These are phyloP conservation scores for Ciborinia camelliae DNA, from an alignment of 2,329 filamentous ascomycete species.

Conservation along the genomic window DNA sequence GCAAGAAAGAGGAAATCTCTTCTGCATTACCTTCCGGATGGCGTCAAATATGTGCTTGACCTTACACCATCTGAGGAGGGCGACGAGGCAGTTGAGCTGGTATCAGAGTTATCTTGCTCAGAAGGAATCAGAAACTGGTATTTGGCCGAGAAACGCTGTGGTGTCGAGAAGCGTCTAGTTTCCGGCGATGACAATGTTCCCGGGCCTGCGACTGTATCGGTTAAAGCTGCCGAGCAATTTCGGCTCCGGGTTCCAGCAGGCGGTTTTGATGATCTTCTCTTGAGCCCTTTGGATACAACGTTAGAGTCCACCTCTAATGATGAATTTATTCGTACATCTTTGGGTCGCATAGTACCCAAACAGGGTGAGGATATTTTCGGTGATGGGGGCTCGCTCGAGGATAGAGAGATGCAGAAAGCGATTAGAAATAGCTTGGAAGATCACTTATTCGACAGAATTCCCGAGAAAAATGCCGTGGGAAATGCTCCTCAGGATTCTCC, in stretches of 20 bases:
- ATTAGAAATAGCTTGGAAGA: neutral
- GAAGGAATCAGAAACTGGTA: slow-evolving; percentile 55
- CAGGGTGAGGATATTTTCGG: neutral
- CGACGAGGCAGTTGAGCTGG: slow-evolving; percentile 58
- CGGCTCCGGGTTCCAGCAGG: neutral
- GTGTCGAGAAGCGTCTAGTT: slow-evolving; percentile 42
- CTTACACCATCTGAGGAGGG: slow-evolving; percentile 60
- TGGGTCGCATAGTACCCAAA: neutral
- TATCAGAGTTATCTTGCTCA: slow-evolving; percentile 57
- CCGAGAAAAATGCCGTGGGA: neutral
- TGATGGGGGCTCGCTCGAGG: neutral
- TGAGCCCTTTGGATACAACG: neutral
- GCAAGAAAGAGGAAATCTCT: slow-evolving; percentile 39
- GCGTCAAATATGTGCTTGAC: slow-evolving; percentile 58
- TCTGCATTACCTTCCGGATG: slow-evolving; percentile 37
- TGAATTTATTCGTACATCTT: neutral
- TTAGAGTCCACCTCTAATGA: neutral
- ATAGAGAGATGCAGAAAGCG: neutral
- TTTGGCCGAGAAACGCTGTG: slow-evolving; percentile 40
- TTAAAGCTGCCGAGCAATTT: neutral
- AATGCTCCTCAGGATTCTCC: neutral
- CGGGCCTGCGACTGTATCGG: neutral
- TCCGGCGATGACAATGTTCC: slow-evolving; percentile 47
- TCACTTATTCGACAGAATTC: neutral
- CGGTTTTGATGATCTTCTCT: neutral